Evolutionary conservation across 2,329 filamentous ascomycete genomes (phyloP).

Genomic region (Fusarium mundagurra): DNA sequence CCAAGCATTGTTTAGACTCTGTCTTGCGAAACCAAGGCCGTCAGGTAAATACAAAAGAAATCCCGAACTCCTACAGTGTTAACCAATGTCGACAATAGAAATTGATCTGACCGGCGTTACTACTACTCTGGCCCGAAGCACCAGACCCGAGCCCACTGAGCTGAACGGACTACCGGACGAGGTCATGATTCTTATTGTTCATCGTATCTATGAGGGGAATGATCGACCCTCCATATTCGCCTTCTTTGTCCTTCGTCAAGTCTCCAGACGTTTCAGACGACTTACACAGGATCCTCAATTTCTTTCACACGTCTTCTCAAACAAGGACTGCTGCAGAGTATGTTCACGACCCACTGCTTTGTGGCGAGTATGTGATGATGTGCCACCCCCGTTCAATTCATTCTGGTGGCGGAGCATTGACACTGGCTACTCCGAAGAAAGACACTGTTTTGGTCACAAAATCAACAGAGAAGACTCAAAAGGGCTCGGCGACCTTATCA

Average conservation of each 20-base stretch:
- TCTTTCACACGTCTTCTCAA: neutral
- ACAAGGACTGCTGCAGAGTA: neutral
- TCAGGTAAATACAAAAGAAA: neutral
- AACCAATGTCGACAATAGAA: neutral
- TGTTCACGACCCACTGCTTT: neutral
- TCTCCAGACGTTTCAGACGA: neutral
- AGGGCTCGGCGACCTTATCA: neutral
- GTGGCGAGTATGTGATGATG: neutral
- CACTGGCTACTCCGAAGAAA: neutral
- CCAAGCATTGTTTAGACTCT: neutral
- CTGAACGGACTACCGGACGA: neutral
- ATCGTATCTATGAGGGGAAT: neutral
- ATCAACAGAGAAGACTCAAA: neutral
- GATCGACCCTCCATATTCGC: neutral
- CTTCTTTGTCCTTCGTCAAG: neutral
- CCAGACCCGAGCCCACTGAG: neutral
- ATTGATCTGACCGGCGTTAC: neutral
- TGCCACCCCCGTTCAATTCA: neutral
- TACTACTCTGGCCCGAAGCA: neutral
- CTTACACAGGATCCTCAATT: neutral
- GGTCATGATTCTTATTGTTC: neutral
- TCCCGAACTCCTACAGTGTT: rapidly evolving
- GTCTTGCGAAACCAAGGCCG: neutral
- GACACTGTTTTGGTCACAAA: neutral
- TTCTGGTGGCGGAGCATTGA: neutral